Evolutionary conservation across 2,329 filamentous ascomycete species (phyloP).

Genomic region (Fusarium mangiferae): DNA sequence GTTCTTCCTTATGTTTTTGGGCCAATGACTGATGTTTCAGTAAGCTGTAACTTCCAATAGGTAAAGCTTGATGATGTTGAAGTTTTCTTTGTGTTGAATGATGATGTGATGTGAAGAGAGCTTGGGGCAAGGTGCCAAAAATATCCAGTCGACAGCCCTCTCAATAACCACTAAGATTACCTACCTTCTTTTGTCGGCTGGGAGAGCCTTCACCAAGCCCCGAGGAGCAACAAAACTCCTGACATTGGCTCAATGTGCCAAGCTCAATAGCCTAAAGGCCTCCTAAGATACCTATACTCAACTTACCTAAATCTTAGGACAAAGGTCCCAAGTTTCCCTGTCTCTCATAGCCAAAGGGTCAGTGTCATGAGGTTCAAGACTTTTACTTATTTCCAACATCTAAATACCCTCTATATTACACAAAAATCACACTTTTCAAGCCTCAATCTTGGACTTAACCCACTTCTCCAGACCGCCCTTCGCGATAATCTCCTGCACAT

Average conservation of each 20-base stretch:
- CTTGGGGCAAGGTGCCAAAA: background rate
- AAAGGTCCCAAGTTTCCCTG: background rate
- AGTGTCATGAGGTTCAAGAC: background rate
- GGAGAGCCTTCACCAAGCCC: background rate
- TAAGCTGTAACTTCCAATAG: no score
- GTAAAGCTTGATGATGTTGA: no score
- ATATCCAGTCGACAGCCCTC: accelerated
- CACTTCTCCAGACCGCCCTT: constrained; percentile 82
- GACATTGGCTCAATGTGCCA: background rate
- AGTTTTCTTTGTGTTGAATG: background rate
- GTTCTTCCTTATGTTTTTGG: background rate
- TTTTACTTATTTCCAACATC: constrained; percentile 17
- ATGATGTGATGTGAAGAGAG: background rate
- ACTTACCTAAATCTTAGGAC: accelerated
- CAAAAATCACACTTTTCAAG: background rate
- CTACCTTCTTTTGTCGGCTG: background rate
- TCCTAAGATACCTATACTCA: background rate
- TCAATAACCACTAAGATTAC: accelerated
- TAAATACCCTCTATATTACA: constrained; percentile 24
- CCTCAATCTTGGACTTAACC: constrained; percentile 76
- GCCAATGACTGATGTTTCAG: no score
- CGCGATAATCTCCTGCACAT: constrained; percentile 87
- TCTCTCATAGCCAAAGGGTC: background rate
- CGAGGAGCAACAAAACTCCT: background rate
- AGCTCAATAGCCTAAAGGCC: accelerated